A percentile compares a stretch with the other conserved stretches of the same genome.
These are phyloP conservation scores for Neurospora africana DNA, from an alignment of 495 filamentous ascomycete genomes.

Conservation along the genomic window DNA sequence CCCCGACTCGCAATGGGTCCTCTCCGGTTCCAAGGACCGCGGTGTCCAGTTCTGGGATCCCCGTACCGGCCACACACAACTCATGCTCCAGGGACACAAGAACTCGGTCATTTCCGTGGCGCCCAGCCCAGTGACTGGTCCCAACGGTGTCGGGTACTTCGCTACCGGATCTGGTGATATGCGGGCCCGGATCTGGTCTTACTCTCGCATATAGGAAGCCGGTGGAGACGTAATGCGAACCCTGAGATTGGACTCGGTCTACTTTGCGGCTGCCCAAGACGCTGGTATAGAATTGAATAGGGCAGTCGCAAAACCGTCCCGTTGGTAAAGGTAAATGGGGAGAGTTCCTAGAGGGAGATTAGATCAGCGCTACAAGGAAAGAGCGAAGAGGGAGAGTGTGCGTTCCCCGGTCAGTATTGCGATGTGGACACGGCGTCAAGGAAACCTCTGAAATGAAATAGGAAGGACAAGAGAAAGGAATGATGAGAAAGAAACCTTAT, in stretches of 20 bases:
- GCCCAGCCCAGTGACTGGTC: slow-evolving; percentile 73
- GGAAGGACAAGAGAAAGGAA: background rate
- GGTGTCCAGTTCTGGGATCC: slow-evolving; percentile 94
- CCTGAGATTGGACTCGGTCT: background rate
- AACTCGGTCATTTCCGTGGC: slow-evolving; percentile 88
- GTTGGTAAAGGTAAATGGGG: background rate
- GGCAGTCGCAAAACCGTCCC: background rate
- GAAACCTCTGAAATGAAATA: background rate
- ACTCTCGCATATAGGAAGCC: slow-evolving; percentile 22
- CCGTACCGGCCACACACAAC: slow-evolving; percentile 71
- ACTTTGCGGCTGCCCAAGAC: background rate
- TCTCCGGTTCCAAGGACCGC: slow-evolving; percentile 83
- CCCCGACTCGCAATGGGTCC: slow-evolving; percentile 78
- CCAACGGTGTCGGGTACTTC: slow-evolving; percentile 58
- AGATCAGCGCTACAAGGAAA: background rate
- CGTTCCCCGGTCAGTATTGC: background rate
- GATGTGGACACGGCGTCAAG: background rate
- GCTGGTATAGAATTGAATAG: background rate
- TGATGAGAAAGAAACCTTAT: background rate
- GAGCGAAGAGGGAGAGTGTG: background rate
- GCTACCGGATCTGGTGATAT: slow-evolving; percentile 87
- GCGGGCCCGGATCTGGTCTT: slow-evolving; percentile 85
- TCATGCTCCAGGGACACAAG: slow-evolving; percentile 91
- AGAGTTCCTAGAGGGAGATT: background rate
- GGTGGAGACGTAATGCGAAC: background rate